Percentiles rank a stretch among this genome's conserved stretches.
Evolutionary conservation across 2,329 filamentous ascomycete genomes (phyloP).

Genomic region (Fusarium piperis): DNA sequence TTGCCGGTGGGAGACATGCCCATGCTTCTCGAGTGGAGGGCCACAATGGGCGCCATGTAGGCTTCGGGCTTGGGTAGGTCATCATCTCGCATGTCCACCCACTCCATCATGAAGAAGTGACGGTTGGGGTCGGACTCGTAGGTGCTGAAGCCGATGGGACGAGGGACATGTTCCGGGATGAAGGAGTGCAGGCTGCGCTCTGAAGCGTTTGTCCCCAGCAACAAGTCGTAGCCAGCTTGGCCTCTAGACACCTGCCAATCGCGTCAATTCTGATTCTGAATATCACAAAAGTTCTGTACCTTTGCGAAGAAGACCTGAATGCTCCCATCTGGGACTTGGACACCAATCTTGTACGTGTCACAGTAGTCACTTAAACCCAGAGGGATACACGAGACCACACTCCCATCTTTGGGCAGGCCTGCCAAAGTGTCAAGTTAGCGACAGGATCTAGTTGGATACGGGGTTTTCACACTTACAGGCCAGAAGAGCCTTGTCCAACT

Average conservation of each 20-base stretch:
- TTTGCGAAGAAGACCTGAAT: neutral
- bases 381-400: neutral
- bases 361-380: neutral
- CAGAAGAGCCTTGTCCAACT: neutral
- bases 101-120: neutral
- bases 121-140: neutral
- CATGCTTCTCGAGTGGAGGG: neutral
- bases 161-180: neutral
- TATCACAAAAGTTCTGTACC: neutral
- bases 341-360: neutral
- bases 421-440: neutral
- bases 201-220: neutral
- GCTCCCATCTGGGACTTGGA: neutral
- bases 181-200: neutral
- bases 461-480: neutral
- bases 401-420: neutral
- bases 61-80: neutral
- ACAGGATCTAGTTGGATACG: accelerated
- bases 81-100: neutral
- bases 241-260: neutral
- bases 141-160: neutral
- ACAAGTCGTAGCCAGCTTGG: neutral
- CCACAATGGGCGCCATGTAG: neutral
- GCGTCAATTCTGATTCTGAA: neutral
- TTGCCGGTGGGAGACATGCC: neutral